These are phyloP conservation scores for Fusarium sp. DNA, from an alignment of 2,329 filamentous ascomycete species.

Conservation along the genomic window DNA sequence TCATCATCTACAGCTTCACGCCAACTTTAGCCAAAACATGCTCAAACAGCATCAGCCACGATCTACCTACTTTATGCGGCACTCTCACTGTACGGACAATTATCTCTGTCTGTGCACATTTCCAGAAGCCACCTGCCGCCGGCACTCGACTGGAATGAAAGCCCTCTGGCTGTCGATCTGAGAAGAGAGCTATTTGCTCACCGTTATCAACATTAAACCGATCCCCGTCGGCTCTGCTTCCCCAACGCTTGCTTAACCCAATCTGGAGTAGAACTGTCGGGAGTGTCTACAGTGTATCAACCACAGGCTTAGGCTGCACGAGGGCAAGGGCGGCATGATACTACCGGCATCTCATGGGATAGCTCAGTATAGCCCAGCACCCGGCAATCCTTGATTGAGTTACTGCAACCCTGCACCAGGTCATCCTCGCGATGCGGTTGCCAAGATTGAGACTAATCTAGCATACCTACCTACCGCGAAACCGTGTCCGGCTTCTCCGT, in stretches of 20 bases:
- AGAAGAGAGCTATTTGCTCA: neutral
- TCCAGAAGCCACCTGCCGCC: neutral
- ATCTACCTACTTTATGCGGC: no score
- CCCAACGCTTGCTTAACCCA: neutral
- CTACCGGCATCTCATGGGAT: neutral
- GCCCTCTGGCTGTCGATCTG: neutral
- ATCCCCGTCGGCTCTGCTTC: constrained; percentile 13
- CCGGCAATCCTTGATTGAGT: neutral
- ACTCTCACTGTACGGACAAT: no score
- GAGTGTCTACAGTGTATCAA: neutral
- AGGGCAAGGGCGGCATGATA: neutral
- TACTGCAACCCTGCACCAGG: no score
- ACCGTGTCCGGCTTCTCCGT: constrained; percentile 16
- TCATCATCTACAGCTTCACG: no score
- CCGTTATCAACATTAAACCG: neutral
- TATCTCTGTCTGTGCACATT: neutral
- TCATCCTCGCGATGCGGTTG: no score
- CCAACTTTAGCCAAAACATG: no score
- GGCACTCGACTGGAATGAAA: no score
- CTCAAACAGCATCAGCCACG: no score
- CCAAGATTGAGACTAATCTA: no score
- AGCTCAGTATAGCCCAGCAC: neutral
- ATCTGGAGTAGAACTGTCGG: neutral
- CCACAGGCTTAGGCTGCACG: constrained; percentile 9
- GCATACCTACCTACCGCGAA: no score